phyloP scores from a whole-genome alignment of 179 eudicot species.

The Heliamphora pulchella region DNA sequence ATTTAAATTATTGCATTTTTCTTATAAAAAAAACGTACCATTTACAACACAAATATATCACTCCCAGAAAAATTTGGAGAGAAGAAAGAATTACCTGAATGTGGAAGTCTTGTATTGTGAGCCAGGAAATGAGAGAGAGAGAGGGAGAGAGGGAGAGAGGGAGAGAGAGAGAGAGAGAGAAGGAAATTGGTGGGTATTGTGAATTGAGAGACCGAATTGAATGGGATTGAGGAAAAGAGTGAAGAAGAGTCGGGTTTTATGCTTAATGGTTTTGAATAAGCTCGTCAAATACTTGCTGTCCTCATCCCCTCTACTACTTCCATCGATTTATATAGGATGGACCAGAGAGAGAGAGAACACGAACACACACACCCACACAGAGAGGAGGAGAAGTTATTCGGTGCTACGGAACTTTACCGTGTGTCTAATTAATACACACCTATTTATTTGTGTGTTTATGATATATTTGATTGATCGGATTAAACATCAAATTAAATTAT shows the following conservation, averaged over 20 bases:
- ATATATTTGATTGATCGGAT: too few relatives aligned
- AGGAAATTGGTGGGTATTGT: conserved; percentile 11
- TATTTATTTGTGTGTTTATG: too few relatives aligned
- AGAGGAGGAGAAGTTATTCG: neutral
- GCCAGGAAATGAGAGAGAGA: conserved; percentile 9
- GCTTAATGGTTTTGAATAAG: too few relatives aligned
- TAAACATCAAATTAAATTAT: too few relatives aligned
- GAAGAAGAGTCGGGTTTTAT: neutral
- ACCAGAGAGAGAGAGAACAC: neutral
- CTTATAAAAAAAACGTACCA: neutral
- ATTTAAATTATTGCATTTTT: too few relatives aligned
- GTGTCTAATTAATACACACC: too few relatives aligned
- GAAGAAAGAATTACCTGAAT: conserved; percentile 17
- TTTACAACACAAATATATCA: neutral
- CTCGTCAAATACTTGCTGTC: neutral
- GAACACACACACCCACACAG: too few relatives aligned
- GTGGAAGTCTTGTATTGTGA: neutral
- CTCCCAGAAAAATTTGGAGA: neutral
- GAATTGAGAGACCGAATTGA: conserved; percentile 11
- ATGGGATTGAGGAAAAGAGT: neutral
- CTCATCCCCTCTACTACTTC: neutral
- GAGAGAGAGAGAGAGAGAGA: conserved; percentile 7
- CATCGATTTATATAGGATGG: neutral
- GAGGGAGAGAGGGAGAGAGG: neutral
- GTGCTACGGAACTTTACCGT: too few relatives aligned